Evolutionary conservation across 768 basidiomycete genomes (phyloP).

Genomic region (Heimioporus sp.): DNA sequence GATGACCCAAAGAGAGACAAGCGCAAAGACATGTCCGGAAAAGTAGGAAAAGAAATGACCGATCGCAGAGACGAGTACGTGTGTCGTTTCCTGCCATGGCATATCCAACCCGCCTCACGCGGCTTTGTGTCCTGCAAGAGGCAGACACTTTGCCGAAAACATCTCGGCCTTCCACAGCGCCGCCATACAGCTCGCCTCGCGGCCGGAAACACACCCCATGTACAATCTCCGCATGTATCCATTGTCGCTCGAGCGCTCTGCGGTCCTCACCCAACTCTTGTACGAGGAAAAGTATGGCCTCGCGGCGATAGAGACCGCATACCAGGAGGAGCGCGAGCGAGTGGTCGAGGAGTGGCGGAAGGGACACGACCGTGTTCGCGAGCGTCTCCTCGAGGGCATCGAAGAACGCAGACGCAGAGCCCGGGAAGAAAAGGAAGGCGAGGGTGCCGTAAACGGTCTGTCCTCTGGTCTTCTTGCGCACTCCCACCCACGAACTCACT

Average conservation of each 20-base stretch:
- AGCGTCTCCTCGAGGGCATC: conserved; percentile 78
- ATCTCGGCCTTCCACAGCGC: conserved; percentile 59
- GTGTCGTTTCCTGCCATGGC: background rate
- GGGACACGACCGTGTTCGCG: conserved; percentile 72
- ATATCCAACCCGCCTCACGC: conserved; percentile 9
- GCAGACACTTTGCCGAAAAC: conserved; percentile 60
- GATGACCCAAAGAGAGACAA: conserved; percentile 60
- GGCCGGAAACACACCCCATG: conserved; percentile 61
- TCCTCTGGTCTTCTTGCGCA: conserved; percentile 8
- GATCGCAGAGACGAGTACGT: conserved; percentile 77
- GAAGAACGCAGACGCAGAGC: conserved; percentile 78
- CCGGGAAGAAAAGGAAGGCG: conserved; percentile 86
- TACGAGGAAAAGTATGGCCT: conserved; percentile 68
- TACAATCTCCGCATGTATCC: conserved; percentile 76
- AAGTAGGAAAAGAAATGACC: conserved; percentile 67
- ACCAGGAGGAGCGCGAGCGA: conserved; percentile 72
- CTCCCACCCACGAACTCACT: background rate
- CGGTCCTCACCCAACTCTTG: conserved; percentile 62
- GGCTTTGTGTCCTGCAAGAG: conserved; percentile 34
- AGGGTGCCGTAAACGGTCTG: conserved; percentile 71
- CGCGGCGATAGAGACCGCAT: conserved; percentile 65
- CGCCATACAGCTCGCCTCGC: conserved; percentile 60
- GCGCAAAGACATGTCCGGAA: conserved; percentile 67
- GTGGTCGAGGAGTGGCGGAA: conserved; percentile 83
- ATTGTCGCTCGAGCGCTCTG: conserved; percentile 72